phyloP scores from a whole-genome alignment of 306 rosid genomes.

The Dryas octopetala region DNA sequence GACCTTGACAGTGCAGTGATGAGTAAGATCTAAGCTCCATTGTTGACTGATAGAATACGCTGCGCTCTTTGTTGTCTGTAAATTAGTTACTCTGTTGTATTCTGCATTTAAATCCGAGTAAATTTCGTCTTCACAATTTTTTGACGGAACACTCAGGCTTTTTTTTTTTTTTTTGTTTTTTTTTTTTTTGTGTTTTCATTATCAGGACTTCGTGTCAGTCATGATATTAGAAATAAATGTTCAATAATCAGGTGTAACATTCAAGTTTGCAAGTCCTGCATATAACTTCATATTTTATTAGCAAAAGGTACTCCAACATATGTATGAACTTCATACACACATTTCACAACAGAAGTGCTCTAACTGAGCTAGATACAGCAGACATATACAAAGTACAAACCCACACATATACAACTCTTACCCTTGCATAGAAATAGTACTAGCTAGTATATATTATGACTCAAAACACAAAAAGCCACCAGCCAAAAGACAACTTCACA shows the following conservation, averaged over 20 bases:
- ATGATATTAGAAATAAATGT: background rate
- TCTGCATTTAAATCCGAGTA: background rate
- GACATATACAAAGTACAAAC: background rate
- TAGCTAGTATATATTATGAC: background rate
- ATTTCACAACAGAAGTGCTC: background rate
- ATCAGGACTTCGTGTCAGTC: background rate
- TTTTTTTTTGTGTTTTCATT: background rate
- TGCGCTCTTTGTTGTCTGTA: constrained; percentile 22
- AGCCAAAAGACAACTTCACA: background rate
- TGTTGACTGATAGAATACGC: constrained; percentile 28
- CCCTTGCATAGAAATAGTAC: background rate
- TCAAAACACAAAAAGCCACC: background rate
- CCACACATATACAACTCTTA: background rate
- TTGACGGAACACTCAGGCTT: background rate
- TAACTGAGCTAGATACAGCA: background rate
- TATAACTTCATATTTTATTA: background rate
- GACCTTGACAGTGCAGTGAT: constrained; percentile 21
- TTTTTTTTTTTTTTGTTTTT: too few relatives aligned
- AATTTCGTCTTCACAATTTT: background rate
- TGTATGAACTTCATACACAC: background rate
- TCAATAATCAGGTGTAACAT: background rate
- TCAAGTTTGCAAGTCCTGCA: background rate
- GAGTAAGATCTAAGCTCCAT: constrained; percentile 22
- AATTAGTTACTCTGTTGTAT: constrained; percentile 8
- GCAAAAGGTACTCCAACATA: background rate